Evolutionary conservation across 1,139 yeast genomes (phyloP).

Genomic region (Saccharomyces hybrid): DNA sequence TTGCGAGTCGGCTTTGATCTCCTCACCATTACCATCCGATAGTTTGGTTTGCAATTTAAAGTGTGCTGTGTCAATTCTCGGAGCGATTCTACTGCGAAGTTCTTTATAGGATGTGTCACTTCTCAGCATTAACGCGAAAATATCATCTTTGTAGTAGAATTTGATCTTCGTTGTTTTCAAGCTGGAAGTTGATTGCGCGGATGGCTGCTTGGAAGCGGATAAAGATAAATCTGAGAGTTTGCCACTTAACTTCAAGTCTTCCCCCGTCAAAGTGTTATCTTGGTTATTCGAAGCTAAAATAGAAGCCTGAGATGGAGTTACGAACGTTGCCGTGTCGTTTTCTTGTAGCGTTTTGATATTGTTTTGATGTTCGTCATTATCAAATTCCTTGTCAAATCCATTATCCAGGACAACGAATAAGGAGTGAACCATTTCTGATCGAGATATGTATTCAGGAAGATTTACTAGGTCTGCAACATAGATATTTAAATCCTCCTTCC

Average conservation of each 20-base stretch:
- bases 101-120: slow-evolving; percentile 52
- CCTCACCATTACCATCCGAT: slow-evolving; percentile 27
- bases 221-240: slow-evolving; percentile 26
- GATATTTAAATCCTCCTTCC: slow-evolving; percentile 77
- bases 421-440: slow-evolving; percentile 58
- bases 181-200: slow-evolving; percentile 14
- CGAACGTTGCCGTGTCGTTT: slow-evolving; percentile 5
- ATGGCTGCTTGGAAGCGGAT: slow-evolving; percentile 13
- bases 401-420: slow-evolving; percentile 56
- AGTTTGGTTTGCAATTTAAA: slow-evolving; percentile 32
- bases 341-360: slow-evolving; percentile 30
- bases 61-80: slow-evolving; percentile 45
- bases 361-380: slow-evolving; percentile 8
- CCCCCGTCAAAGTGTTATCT: slow-evolving; percentile 29
- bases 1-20: slow-evolving; percentile 32
- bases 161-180: slow-evolving; percentile 50
- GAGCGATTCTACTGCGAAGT: slow-evolving; percentile 54
- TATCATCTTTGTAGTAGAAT: slow-evolving; percentile 82
- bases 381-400: slow-evolving; percentile 37
- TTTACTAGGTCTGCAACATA: slow-evolving; percentile 70
- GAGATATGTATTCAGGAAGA: slow-evolving; percentile 72
- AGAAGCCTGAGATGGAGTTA: neutral
- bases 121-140: slow-evolving; percentile 78
- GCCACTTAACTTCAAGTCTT: slow-evolving; percentile 24
- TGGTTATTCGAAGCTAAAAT: slow-evolving; percentile 11